A percentile compares a stretch with the other conserved stretches of the same genome.
These are phyloP conservation scores for Xerocomellus amylosporus DNA, from an alignment of 768 basidiomycete species.

Conservation along the genomic window DNA sequence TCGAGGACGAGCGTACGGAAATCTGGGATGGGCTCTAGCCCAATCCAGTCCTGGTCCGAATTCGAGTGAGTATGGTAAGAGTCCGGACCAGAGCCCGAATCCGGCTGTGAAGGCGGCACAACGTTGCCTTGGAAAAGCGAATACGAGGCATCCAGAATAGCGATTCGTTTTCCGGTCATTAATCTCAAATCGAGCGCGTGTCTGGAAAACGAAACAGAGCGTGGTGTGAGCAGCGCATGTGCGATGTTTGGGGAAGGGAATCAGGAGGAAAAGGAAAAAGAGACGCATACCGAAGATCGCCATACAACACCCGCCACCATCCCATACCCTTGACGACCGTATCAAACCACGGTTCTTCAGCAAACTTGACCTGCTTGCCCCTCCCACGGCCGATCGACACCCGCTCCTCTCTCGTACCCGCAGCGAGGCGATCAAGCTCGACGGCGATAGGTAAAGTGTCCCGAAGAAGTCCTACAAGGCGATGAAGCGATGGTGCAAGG, in stretches of 20 bases:
- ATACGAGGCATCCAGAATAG: slow-evolving; percentile 71
- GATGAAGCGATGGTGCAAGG: slow-evolving; percentile 61
- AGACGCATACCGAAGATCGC: slow-evolving; percentile 54
- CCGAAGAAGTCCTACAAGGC: slow-evolving; percentile 65
- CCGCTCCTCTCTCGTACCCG: slow-evolving; percentile 29
- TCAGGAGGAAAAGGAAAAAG: slow-evolving; percentile 5
- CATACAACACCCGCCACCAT: slow-evolving; percentile 77
- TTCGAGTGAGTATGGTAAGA: background rate
- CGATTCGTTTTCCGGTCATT: slow-evolving; percentile 62
- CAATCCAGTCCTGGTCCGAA: slow-evolving; percentile 21
- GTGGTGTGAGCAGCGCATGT: background rate
- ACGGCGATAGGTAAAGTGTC: slow-evolving; percentile 76
- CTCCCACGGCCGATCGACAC: slow-evolving; percentile 1
- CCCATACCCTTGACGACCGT: slow-evolving; percentile 77
- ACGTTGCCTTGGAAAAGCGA: slow-evolving; percentile 42
- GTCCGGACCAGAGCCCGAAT: background rate
- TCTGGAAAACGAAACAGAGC: slow-evolving; percentile 32
- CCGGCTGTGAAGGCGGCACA: background rate
- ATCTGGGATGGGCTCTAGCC: slow-evolving; percentile 59
- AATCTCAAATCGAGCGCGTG: slow-evolving; percentile 80
- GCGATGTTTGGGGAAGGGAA: background rate
- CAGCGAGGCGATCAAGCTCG: slow-evolving; percentile 58
- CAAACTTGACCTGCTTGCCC: slow-evolving; percentile 12
- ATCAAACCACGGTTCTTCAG: slow-evolving; percentile 44
- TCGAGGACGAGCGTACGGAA: slow-evolving; percentile 51